These are phyloP conservation scores for Phyllachora maydis DNA, from an alignment of 2,329 filamentous ascomycete genomes.

Conservation along the genomic window DNA sequence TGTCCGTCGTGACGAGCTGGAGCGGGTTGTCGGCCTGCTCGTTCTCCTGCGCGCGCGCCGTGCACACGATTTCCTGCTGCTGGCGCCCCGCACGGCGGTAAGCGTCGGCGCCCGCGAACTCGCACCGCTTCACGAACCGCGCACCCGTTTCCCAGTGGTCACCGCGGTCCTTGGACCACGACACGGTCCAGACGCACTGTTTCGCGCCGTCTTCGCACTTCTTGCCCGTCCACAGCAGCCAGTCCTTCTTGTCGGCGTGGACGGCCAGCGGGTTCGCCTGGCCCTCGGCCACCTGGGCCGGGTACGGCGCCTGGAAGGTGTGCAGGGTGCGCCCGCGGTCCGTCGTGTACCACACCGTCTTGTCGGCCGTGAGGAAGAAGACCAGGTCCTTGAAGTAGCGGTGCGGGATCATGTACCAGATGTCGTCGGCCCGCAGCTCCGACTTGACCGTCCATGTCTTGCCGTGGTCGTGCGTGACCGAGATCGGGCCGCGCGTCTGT, in stretches of 20 bases:
- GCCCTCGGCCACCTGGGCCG: constrained; percentile 10
- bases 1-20: constrained; percentile 55
- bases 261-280: constrained; percentile 40
- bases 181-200: constrained; percentile 57
- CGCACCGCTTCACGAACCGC: constrained; percentile 59
- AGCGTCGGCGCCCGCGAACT: constrained; percentile 54
- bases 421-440: constrained; percentile 46
- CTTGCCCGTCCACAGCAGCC: constrained; percentile 77
- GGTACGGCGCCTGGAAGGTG: constrained; percentile 48
- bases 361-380: constrained; percentile 56
- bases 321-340: constrained; percentile 59
- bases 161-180: constrained; percentile 61
- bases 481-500: constrained; percentile 39
- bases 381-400: constrained; percentile 65
- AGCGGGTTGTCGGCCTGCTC: constrained; percentile 41
- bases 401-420: constrained; percentile 57
- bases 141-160: constrained; percentile 58
- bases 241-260: constrained; percentile 69
- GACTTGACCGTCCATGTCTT: constrained; percentile 52
- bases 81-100: constrained; percentile 25
- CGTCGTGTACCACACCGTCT: constrained; percentile 58
- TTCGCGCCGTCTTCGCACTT: constrained; percentile 41
- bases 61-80: constrained; percentile 36
- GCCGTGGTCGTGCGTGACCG: constrained; percentile 67
- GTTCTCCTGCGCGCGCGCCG: constrained; percentile 41